These are phyloP conservation scores for Falciphora oryzae DNA, from an alignment of 2,329 filamentous ascomycete genomes.

Conservation along the genomic window DNA sequence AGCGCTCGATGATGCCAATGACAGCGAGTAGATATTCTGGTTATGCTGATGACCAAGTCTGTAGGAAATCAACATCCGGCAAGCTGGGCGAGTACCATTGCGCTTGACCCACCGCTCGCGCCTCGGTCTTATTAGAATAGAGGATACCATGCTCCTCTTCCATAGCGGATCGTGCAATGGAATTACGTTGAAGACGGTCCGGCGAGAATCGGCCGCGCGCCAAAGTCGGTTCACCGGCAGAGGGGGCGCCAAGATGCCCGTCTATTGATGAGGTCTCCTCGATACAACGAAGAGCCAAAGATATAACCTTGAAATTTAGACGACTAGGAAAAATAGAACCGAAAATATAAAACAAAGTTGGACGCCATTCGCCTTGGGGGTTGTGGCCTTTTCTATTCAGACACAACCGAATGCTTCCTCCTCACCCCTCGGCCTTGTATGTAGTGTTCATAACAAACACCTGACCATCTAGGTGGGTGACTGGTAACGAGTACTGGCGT, in stretches of 20 bases:
- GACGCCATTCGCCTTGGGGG: neutral
- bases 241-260: neutral
- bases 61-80: too few species aligned
- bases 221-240: too few species aligned
- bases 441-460: neutral
- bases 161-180: too few species aligned
- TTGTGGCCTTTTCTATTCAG: neutral
- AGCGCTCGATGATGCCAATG: constrained; percentile 41
- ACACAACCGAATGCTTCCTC: neutral
- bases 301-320: neutral
- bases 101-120: neutral
- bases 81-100: too few species aligned
- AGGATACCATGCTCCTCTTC: neutral
- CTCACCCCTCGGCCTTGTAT: neutral
- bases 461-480: neutral
- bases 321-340: neutral
- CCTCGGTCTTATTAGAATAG: neutral
- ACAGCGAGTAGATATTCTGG: constrained; percentile 3
- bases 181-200: too few species aligned
- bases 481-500: neutral
- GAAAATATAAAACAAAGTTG: neutral
- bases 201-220: neutral
- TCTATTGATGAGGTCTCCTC: neutral
- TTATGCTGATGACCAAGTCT: neutral
- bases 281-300: neutral